Percentiles rank a stretch among this genome's conserved stretches.
These are phyloP conservation scores for Leucogyrophana mollusca DNA, from an alignment of 768 basidiomycete species.

Conservation along the genomic window DNA sequence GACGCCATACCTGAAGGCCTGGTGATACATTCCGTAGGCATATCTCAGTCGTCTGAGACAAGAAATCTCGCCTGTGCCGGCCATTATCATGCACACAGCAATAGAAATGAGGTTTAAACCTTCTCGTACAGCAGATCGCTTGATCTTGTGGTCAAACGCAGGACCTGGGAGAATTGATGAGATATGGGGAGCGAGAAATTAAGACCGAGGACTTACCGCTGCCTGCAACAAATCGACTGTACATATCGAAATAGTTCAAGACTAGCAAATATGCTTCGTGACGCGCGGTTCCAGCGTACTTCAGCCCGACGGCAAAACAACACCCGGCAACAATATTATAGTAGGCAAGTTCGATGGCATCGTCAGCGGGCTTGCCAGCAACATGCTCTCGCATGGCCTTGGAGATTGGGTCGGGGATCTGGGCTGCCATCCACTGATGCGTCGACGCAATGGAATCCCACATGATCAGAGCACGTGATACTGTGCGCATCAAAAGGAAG, in stretches of 20 bases:
- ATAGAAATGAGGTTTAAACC: constrained; percentile 87
- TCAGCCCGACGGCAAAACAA: constrained; percentile 89
- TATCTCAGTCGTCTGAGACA: constrained; percentile 85
- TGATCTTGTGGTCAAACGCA: constrained; percentile 85
- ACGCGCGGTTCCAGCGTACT: constrained; percentile 91
- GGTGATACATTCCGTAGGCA: constrained; percentile 83
- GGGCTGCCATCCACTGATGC: constrained; percentile 66
- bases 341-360: constrained; percentile 84
- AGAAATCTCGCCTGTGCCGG: constrained; percentile 92
- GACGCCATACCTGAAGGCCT: constrained; percentile 78
- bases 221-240: constrained; percentile 67
- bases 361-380: constrained; percentile 52
- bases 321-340: constrained; percentile 89
- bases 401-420: constrained; percentile 69
- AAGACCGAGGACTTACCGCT: constrained; percentile 47
- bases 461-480: constrained; percentile 78
- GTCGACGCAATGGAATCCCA: constrained; percentile 79
- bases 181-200: constrained; percentile 2
- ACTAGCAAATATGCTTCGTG: constrained; percentile 86
- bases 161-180: constrained; percentile 43
- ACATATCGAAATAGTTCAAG: constrained; percentile 77
- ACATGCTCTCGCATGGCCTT: constrained; percentile 55
- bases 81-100: constrained; percentile 91
- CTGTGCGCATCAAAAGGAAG: constrained; percentile 78
- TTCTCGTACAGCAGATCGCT: constrained; percentile 82